These are phyloP conservation scores for Penicillium longicatenatum DNA, from an alignment of 495 filamentous ascomycete species.

Conservation along the genomic window DNA sequence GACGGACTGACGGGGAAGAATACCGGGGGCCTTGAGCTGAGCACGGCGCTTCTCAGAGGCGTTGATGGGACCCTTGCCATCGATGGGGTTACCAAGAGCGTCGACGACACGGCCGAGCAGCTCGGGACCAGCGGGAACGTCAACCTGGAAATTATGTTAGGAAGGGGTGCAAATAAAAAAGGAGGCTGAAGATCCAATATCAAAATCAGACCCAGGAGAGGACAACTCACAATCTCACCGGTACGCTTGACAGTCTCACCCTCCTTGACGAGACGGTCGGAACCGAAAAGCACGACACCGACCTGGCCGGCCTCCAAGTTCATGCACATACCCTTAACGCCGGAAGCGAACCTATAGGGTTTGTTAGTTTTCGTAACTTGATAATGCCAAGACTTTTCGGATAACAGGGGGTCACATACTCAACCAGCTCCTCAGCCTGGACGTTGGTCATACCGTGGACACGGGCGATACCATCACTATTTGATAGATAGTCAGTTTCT, in stretches of 20 bases:
- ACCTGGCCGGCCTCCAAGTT: conserved; percentile 99
- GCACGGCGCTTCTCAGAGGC: conserved; percentile 91
- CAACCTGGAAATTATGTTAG: conserved; percentile 63
- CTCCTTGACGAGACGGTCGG: conserved; percentile 99
- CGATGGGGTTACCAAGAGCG: conserved; percentile 97
- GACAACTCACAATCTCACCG: conserved; percentile 86
- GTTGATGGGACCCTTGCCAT: conserved; percentile 97
- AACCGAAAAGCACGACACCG: conserved; percentile 99
- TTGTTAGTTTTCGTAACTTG: conserved; percentile 39
- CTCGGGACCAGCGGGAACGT: conserved; percentile 91
- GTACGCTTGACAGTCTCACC: conserved; percentile 99
- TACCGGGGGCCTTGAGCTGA: conserved; percentile 98
- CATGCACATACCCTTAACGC: conserved; percentile 99
- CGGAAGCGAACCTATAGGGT: conserved; percentile 85
- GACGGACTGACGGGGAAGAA: conserved; percentile 94
- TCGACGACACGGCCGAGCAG: conserved; percentile 98
- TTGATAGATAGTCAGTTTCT: conserved; percentile 28
- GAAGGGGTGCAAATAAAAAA: background rate
- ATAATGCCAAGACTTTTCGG: conserved; percentile 22
- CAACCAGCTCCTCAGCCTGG: conserved; percentile 99
- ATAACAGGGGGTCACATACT: conserved; percentile 65
- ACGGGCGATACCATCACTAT: conserved; percentile 99
- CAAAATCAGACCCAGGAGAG: conserved; percentile 8
- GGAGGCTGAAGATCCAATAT: conserved; percentile 11
- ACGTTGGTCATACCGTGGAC: conserved; percentile 99